Conservation (phyloP, 441 rosid species). For the Euphorbia schlechtendalii region DNA sequence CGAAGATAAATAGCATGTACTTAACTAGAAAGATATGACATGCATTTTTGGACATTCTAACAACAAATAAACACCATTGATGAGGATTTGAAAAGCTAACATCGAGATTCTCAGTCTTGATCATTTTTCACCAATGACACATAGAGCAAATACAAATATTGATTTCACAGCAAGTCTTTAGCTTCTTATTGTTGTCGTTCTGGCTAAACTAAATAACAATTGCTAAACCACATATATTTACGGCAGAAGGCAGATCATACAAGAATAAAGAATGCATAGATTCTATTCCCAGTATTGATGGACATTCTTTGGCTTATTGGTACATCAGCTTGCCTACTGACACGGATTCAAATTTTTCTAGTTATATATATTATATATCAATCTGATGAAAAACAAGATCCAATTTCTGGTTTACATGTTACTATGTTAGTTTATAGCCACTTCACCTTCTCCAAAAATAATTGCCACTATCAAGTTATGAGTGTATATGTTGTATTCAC, state of each 20-base stretch:
- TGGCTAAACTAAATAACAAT: background rate
- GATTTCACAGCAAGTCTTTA: background rate
- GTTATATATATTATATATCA: background rate
- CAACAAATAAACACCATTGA: too few species aligned
- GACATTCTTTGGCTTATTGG: background rate
- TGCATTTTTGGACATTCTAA: background rate
- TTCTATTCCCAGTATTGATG: background rate
- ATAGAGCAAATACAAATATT: background rate
- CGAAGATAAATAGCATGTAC: background rate
- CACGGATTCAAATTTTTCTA: background rate
- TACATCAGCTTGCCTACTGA: background rate
- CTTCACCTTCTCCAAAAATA: background rate
- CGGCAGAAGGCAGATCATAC: background rate
- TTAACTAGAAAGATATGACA: background rate
- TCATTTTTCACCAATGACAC: background rate
- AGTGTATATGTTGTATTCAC: background rate
- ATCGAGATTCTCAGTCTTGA: background rate
- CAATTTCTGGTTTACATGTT: background rate
- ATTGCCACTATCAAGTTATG: background rate
- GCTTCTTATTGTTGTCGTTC: background rate
- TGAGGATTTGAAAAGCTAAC: too few species aligned
- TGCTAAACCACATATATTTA: constrained; percentile 4
- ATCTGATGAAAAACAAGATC: background rate
- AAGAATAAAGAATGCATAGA: background rate
- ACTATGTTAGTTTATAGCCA: background rate